Evolutionary conservation across 257 asterid genomes (phyloP), one percentile per base, ranked within the genome.

Genomic region (Solanum acaule): DNA sequence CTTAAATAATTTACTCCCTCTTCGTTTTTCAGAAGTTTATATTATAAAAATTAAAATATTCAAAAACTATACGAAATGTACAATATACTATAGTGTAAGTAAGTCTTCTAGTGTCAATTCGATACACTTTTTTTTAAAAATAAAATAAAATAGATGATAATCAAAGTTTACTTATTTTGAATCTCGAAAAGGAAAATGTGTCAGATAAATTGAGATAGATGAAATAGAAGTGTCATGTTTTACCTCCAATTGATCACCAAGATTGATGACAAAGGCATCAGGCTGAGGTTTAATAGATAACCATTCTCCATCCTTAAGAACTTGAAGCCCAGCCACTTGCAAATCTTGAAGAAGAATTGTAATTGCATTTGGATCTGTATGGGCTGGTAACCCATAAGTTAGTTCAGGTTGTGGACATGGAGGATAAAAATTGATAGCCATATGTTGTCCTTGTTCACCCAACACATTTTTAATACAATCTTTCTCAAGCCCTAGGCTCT

Each of bases 181-280:
- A 10, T 63, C 15, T n/a, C 7, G 31, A n/a, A n/a, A 63, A 23
- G 71, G 0, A 63, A 61, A 61, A 61, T 61, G 6, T 15, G 0
- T 0, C 14, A 61, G 6, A 44, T 44, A 44, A 44, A 44, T 44
- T 4, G 52, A 0, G 15, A 42, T 3, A 42, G 14, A 42, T 42
- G 46, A 42, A 42, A 42, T 4, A 44, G 16, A 44, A 12, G 6
- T 4, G 16, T 12, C 16, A 44, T 44, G 52, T 44, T 44, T 33
- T 89, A 95, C 99, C 99, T 96, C 96, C 38, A 96, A 33, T 81
- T 96, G 98, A 90, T 96, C 99, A 7, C 98, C 99, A 8, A 96
- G 91, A 91, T 96, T 96, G 70, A 96, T 73, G 85, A 96, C 98
- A 83, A 96, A 95, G 18, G 99, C 98, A 63, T 89, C 88, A 0